Base-by-base conservation (phyloP, 805 yeast genomes). In the Candida sonorensis region DNA sequence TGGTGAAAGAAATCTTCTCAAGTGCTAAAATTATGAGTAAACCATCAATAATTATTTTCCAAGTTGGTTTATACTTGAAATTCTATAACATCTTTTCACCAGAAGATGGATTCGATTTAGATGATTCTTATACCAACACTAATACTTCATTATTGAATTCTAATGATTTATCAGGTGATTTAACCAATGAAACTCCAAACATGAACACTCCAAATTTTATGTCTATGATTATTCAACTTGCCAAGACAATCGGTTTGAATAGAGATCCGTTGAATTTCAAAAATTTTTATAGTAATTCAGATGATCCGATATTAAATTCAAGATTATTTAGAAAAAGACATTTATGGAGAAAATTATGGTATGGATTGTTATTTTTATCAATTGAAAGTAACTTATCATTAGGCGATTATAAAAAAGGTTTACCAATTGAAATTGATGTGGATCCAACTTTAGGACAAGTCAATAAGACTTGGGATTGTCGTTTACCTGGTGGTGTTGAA, bases 31-130 rank as follows among this genome's bases (percentile, higher is more conserved):
- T 68, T 7, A 52, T 66, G 58, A 50, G 65, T 17, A 66, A 61
- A 36, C 64, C 75, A 15, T 65, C 67, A 22, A 44, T 74, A 30
- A 62, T 65, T 17, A 63, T 75, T 11, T 67, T 80, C 20, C 86
- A 79, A 46, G 74, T 75, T 45, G 77, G 75, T 1, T 53, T 75
- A 12, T 74, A 61, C 49, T 64, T 77, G 50, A 75, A 75, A 38
- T 51, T 67, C 26, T 79, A 77, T 55, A 67, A 64, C 41, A 66
- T 61, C 37, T 62, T 66, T 39, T 71, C 81, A 9, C 80, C 82
- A 1, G 80, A 77, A 39, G 77, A 71, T 39, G 71, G 70, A 2
- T 60, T 60, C 39, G 65, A 60, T 36, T 42, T 60, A 24, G 66
- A 59, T 37, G 72, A 66, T 39, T 58, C 65, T 3, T 55, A 63